A percentile compares a stretch with the other conserved stretches of the same genome.
Conservation (phyloP, 371 early-diverging fungal genomes). For the Funneliformis caledonium region DNA sequence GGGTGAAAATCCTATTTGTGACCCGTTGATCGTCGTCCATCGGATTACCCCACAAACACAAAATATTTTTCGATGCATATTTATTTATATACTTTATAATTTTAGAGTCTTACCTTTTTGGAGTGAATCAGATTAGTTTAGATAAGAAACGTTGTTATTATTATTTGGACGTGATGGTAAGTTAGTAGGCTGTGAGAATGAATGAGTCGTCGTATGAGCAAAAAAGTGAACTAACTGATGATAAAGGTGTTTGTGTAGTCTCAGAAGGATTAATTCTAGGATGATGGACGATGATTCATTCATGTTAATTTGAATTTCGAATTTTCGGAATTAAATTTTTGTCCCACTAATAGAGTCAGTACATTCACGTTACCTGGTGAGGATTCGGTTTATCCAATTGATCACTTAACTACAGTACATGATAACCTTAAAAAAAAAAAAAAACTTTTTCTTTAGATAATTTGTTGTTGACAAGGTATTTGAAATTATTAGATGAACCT, state of each 20-base stretch:
- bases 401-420: not conserved
- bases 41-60: no score
- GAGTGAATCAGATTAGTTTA: no score
- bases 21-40: no score
- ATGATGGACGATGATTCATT: slow-evolving; percentile 28
- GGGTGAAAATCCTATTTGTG: no score
- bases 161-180: not conserved
- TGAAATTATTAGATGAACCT: not conserved
- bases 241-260: slow-evolving; percentile 76
- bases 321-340: not conserved
- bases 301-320: not conserved
- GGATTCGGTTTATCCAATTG: not conserved
- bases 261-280: slow-evolving; percentile 48
- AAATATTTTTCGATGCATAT: no score
- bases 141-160: not conserved
- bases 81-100: no score
- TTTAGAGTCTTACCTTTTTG: no score
- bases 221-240: slow-evolving; percentile 70
- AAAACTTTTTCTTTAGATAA: not conserved
- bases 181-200: slow-evolving; percentile 66
- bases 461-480: slow-evolving; percentile 3
- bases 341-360: not conserved
- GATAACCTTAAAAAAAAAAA: not conserved
- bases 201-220: slow-evolving; percentile 74
- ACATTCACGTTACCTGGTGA: slow-evolving; percentile 12